Evolutionary conservation across 116 monocot species (phyloP), one percentile per base, ranked within the genome.

Genomic region (Iris pallida): DNA sequence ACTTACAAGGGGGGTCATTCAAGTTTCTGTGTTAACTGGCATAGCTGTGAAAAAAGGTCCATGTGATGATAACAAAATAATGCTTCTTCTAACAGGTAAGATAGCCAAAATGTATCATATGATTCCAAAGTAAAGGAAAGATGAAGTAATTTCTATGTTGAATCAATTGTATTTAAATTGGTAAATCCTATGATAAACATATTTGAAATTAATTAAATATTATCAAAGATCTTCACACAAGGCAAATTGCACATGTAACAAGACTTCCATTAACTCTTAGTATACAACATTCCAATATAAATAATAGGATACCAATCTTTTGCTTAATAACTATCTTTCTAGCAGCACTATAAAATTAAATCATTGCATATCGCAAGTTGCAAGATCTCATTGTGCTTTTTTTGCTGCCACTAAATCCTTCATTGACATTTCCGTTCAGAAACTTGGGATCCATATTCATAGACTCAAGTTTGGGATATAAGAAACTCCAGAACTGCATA

Each of bases 331-430:
- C 7, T 51, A 9, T 51, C 7, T 13, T 51, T 51, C 13, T 51
- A 51, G 49, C 13, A 9, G 30, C 47, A 64, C 19, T 47, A 47
- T 42, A 0, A 62, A 64, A 41, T 64, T 9, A 47, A 10, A 54
- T 15, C 11, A 54, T 59, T 43, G 41, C 73, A 53, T 95, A 95
- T 93, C 74, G 93, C 90, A 75, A 97, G 92, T 76, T 97, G 97
- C 69, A 97, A 67, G 72, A 92, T 97, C 69, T 97, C 97, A 83
- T 92, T 97, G 14, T 93, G 87, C 70, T 92, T 97, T 82, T 90
- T 97, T 97, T 87, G 47, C 97, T 93, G 18, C 93, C 97, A 72
- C 97, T 97, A 60, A 92, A 92, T 47, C 93, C 93, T 85, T 97
- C 96, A 83, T 97, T 97, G 16, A 97, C 97, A 75, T 92, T 90